Base-by-base conservation (phyloP, 768 basidiomycete species). In the Trametes sanguinea region DNA sequence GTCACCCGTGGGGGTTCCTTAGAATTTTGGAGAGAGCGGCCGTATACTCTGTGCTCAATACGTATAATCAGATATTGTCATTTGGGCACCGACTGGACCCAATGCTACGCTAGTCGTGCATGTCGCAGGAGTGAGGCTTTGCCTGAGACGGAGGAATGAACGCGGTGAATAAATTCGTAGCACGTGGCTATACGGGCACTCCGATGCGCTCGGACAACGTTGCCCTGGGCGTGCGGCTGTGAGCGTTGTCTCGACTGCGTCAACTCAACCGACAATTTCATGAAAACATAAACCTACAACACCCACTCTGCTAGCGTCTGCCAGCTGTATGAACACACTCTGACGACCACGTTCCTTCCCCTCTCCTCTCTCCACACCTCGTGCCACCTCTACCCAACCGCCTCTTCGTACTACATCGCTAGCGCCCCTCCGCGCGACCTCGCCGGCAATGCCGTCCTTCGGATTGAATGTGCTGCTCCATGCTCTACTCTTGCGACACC, bases 401-500 rank as follows among this genome's bases (percentile, higher is more conserved):
- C 43, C 30, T 53, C 5, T 9, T 53, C 3, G 30, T 17, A 30
- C 30, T 6, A 10, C 32, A 40, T 45, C 44, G 14, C 42, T 43
- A 11, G 14, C 27, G n/a, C 17, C 37, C 14, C 35, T 57, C 27
- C 37, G 33, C 53, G 17, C 16, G 8, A 48, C 33, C 22, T 22
- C 22, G 22, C 22, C 22, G 22, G 22, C 22, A 22, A 64, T 60
- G 63, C 58, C 22, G 17, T 2, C 17, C 4, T 32, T 51, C 3
- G 48, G 42, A 1, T 53, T 37, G 50, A 45, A 64, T 33, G n/a
- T 64, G 17, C 3, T 63, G 35, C 67, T 69, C 32, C 66, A 65
- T 55, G 60, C 65, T 13, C 61, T 72, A 33, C 53, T 72, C 51
- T 53, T 70, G 40, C 62, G 62, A 29, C 61, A 56, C 40, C 56